Evolutionary conservation across 768 basidiomycete species (phyloP).

Genomic region (Boletus coccyginus): DNA sequence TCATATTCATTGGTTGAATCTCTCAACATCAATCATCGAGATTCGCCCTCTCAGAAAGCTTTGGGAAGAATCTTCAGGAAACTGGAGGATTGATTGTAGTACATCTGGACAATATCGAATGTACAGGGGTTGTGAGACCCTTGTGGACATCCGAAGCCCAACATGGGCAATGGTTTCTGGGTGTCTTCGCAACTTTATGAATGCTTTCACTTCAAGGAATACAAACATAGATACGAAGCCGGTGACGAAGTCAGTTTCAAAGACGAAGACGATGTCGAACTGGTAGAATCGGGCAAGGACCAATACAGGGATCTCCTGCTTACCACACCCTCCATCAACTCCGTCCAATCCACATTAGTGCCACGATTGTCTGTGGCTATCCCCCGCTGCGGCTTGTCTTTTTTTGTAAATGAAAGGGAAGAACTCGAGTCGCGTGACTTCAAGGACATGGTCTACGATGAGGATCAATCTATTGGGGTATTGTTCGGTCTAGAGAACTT

Average conservation of each 20-base stretch:
- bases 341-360: background rate
- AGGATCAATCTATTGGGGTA: constrained; percentile 36
- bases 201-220: too few species aligned
- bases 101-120: background rate
- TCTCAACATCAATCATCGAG: constrained; percentile 16
- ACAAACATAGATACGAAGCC: too few species aligned
- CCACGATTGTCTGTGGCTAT: constrained; percentile 23
- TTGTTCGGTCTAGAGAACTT: constrained; percentile 38
- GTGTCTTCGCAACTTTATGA: background rate
- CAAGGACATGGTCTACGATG: constrained; percentile 37
- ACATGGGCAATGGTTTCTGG: constrained; percentile 18
- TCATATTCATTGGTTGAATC: constrained; percentile 27
- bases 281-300: too few species aligned
- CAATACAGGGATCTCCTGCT: constrained; percentile 10
- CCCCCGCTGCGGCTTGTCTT: constrained; percentile 36
- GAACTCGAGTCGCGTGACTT: constrained; percentile 38
- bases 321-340: background rate
- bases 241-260: too few species aligned
- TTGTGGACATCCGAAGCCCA: constrained; percentile 21
- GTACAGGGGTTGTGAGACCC: background rate
- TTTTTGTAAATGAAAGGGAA: constrained; percentile 29
- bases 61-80: constrained; percentile 16
- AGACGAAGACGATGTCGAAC: too few species aligned
- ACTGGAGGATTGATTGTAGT: constrained; percentile 23
- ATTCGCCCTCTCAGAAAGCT: constrained; percentile 14